Evolutionary conservation across 148 eudicot genomes (phyloP).

Genomic region (Arbutus unedo): DNA sequence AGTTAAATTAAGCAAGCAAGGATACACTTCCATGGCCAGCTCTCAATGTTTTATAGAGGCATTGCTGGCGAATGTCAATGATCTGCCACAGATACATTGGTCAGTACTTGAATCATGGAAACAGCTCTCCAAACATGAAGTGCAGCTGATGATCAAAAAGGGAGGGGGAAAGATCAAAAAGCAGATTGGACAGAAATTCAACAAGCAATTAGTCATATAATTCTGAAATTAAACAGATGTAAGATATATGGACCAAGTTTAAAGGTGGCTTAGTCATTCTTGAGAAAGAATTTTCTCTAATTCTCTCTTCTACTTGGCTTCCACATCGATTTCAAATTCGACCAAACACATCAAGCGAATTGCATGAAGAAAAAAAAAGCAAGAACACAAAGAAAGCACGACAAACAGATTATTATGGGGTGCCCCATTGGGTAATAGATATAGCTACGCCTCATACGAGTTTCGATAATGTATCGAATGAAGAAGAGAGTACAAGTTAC

Average conservation of each 20-base stretch:
- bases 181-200: background rate
- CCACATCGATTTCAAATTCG: background rate
- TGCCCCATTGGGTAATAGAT: too few relatives aligned
- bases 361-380: too few relatives aligned
- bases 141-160: background rate
- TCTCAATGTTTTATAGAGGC: slow-evolving; percentile 87
- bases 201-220: background rate
- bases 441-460: too few relatives aligned
- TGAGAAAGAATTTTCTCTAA: background rate
- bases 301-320: background rate
- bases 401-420: too few relatives aligned
- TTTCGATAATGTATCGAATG: too few relatives aligned
- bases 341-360: too few relatives aligned
- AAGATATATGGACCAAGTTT: background rate
- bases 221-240: background rate
- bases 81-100: slow-evolving; percentile 54
- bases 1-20: slow-evolving; percentile 24
- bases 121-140: background rate
- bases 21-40: slow-evolving; percentile 93
- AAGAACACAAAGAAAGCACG: too few relatives aligned
- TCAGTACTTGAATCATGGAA: slow-evolving; percentile 21
- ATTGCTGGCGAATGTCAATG: slow-evolving; percentile 63
- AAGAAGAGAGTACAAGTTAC: too few relatives aligned
- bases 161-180: background rate
- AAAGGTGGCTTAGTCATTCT: background rate